phyloP scores from a whole-genome alignment of 352 stramenopile genomes.

The Pythium angustatum region DNA sequence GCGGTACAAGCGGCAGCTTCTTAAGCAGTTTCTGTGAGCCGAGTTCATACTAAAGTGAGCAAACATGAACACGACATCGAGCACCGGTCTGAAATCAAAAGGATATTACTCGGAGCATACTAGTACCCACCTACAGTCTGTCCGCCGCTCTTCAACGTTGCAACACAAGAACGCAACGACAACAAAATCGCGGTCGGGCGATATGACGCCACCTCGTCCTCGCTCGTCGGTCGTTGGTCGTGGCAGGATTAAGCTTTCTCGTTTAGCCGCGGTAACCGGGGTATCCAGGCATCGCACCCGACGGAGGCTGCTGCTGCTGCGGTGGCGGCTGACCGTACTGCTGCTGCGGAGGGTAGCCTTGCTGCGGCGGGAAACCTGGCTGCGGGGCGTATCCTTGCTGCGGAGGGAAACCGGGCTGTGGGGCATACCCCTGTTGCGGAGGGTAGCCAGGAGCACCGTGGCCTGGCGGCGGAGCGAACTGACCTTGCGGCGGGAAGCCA shows the following conservation, averaged over 20 bases:
- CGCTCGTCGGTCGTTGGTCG: no score
- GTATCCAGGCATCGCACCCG: conserved; percentile 27
- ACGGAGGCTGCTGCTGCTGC: conserved; percentile 25
- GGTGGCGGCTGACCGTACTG: conserved; percentile 22
- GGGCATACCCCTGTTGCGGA: conserved; percentile 1
- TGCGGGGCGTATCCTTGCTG: conserved; percentile 29
- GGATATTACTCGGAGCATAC: no score
- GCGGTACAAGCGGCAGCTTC: conserved; percentile 75
- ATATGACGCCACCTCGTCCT: no score
- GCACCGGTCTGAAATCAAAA: neutral
- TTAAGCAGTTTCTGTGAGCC: conserved; percentile 67
- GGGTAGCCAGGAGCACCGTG: neutral
- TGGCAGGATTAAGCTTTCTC: no score
- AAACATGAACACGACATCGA: neutral
- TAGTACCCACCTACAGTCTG: no score
- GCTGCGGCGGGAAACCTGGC: conserved; percentile 28
- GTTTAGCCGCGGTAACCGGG: conserved; percentile 47
- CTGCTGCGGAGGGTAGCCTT: conserved; percentile 23
- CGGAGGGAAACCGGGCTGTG: conserved; percentile 20
- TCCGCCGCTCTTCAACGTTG: no score
- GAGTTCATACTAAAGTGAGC: neutral
- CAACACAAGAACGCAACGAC: no score
- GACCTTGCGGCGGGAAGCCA: conserved; percentile 22
- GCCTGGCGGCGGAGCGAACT: conserved; percentile 19
- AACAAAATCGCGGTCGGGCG: no score